phyloP scores from a whole-genome alignment of 2,329 filamentous ascomycete genomes.

The Sodiomyces alkalinus region DNA sequence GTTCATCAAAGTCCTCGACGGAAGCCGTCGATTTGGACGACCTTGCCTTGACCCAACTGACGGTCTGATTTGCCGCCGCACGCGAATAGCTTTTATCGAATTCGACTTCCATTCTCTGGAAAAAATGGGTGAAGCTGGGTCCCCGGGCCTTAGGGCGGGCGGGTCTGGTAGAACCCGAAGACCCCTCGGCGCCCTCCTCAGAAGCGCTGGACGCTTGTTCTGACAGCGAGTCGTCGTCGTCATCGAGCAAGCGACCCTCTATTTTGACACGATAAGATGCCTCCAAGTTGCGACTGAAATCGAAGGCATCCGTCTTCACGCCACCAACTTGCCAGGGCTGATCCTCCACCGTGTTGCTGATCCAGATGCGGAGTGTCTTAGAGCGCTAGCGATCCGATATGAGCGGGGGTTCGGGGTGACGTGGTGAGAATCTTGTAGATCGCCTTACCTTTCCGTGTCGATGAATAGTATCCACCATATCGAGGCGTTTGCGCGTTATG shows the following conservation, averaged over 20 bases:
- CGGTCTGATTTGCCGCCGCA: slow-evolving; percentile 36
- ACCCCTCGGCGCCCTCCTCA: slow-evolving; percentile 10
- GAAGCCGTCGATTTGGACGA: slow-evolving; percentile 16
- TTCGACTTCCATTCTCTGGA: slow-evolving; percentile 63
- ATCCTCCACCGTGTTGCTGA: slow-evolving; percentile 86
- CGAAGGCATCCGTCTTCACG: slow-evolving; percentile 60
- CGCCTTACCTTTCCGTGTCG: slow-evolving; percentile 50
- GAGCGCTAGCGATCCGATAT: slow-evolving; percentile 36
- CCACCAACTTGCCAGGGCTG: slow-evolving; percentile 76
- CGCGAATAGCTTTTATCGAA: slow-evolving; percentile 48
- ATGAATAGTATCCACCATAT: slow-evolving; percentile 70
- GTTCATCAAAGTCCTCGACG: slow-evolving; percentile 69
- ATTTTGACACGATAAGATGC: slow-evolving; percentile 84
- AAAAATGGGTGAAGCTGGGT: slow-evolving; percentile 63
- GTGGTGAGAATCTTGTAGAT: too few species aligned
- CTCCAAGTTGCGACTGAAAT: slow-evolving; percentile 63
- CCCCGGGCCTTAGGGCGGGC: slow-evolving; percentile 15
- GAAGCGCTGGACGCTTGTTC: background rate
- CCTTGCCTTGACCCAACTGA: slow-evolving; percentile 59
- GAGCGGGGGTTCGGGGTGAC: background rate
- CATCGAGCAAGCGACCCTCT: slow-evolving; percentile 69
- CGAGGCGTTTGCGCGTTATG: slow-evolving; percentile 86
- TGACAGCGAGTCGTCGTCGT: slow-evolving; percentile 29
- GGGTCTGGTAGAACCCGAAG: slow-evolving; percentile 8
- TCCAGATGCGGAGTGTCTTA: slow-evolving; percentile 81